Evolutionary conservation across 2,329 filamentous ascomycete species (phyloP).

Genomic region (Botryotinia narcissicola): DNA sequence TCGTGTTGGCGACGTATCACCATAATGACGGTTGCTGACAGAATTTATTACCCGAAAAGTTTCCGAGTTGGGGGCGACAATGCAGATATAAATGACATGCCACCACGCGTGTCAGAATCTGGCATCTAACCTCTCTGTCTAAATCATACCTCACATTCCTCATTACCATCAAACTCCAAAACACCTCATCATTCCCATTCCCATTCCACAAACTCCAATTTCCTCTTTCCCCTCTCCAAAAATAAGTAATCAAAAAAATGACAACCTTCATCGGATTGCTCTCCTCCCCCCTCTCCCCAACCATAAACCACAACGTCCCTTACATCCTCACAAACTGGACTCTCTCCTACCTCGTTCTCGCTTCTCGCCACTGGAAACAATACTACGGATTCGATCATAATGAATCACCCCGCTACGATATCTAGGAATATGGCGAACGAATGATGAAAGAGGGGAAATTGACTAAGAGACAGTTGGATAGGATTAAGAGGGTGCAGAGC

Average conservation of each 20-base stretch:
- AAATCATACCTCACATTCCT: too few species aligned
- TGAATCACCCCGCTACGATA: neutral
- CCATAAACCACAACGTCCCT: neutral
- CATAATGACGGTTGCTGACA: neutral
- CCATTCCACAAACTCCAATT: neutral
- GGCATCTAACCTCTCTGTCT: too few species aligned
- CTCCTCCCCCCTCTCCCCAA: neutral
- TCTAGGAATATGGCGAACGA: neutral
- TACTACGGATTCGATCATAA: neutral
- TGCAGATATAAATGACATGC: neutral
- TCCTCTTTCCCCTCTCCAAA: too few species aligned
- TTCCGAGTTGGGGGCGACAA: neutral
- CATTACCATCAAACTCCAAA: neutral
- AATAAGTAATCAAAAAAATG: neutral
- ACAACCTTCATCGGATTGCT: neutral
- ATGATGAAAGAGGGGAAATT: neutral
- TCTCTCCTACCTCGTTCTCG: neutral
- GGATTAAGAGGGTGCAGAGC: conserved; percentile 2
- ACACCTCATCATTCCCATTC: neutral
- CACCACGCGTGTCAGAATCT: neutral
- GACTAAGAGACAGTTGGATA: neutral
- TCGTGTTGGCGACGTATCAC: neutral
- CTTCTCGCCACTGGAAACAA: neutral
- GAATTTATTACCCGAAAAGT: neutral
- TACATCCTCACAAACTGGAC: conserved; percentile 7